Evolutionary conservation across 108 stramenopile genomes (phyloP), one percentile per base, ranked within the genome.

Genomic region (Conticribra weissflogii): DNA sequence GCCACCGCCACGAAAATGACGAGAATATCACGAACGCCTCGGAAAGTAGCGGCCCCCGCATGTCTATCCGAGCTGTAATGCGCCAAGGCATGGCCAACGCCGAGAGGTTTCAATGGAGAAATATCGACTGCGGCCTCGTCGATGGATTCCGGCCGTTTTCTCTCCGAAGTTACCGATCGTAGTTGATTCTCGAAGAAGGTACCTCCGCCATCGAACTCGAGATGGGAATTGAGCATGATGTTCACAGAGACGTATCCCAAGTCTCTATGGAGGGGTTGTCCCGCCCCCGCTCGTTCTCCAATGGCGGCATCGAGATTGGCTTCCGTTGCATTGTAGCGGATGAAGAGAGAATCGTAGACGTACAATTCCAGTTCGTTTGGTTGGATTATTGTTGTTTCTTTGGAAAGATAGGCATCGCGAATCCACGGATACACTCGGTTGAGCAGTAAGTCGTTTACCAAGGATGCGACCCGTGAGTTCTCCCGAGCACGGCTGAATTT

Each of bases 201-300:
- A 19, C 89, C 89, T 7, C 89, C 89, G 24, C 86, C 85, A 15
- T 77, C 75, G 65, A 87, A 90, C 18, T 83, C 78, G 31, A 60
- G 44, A 34, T 48, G 55, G 16, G 67, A 31, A 59, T 86, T 87
- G 22, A 90, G 78, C 81, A 83, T 80, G 17, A 90, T 78, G 47
- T 90, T 90, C 53, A 87, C 83, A 16, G 81, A 81, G 2, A 87
- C 79, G 18, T 86, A 67, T 56, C 89, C 86, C 69, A 87, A 59
- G 72, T 90, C 89, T 8, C 89, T 73, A 74, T 90, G 89, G 9
- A 90, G 63, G 18, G 89, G 89, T 53, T 90, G 89, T 3, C 86
- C 85, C 3, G 88, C 88, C 17, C 18, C 23, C 21, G 21, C 25
- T 27, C 36, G 44, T 45, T 41, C 18, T 21, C 29, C 46, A 22